Conservation (phyloP, 345 rosid genomes). For the Euphorbia lathyris region DNA sequence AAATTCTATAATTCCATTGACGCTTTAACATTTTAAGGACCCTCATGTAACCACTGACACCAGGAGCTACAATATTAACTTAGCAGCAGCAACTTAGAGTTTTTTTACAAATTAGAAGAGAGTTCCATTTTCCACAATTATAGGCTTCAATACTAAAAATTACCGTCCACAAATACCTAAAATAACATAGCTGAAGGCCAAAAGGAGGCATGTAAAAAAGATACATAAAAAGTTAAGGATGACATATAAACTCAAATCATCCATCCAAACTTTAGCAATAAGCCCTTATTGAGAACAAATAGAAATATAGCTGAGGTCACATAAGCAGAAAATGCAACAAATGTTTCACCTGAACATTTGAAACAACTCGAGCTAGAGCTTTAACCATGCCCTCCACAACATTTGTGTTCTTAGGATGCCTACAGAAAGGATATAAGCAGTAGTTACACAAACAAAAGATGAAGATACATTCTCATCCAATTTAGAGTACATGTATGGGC, state of each 20-base stretch:
- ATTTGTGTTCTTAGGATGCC: constrained; percentile 95
- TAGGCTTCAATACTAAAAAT: not conserved
- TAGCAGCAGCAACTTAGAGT: not conserved
- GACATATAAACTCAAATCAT: not conserved
- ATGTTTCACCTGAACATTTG: constrained; percentile 74
- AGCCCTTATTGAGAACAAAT: not conserved
- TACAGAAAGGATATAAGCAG: constrained; percentile 27
- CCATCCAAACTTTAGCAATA: constrained; percentile 5
- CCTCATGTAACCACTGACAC: not conserved
- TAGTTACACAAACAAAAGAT: constrained; percentile 9
- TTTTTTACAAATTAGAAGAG: not conserved
- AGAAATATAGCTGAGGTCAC: constrained; percentile 2
- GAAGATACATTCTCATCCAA: not conserved
- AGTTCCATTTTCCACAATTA: not conserved
- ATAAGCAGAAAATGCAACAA: constrained; percentile 4
- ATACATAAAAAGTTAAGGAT: not conserved
- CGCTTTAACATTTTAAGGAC: not conserved
- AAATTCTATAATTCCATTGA: not conserved
- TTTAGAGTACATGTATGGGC: not conserved
- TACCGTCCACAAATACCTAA: not conserved
- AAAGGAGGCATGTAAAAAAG: not conserved
- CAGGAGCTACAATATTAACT: not conserved
- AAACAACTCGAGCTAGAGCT: constrained; percentile 96
- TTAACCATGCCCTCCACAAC: constrained; percentile 97
- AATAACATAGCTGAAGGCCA: not conserved